Evolutionary conservation across 2,329 filamentous ascomycete genomes (phyloP).

Genomic region (Lachnellula arida): DNA sequence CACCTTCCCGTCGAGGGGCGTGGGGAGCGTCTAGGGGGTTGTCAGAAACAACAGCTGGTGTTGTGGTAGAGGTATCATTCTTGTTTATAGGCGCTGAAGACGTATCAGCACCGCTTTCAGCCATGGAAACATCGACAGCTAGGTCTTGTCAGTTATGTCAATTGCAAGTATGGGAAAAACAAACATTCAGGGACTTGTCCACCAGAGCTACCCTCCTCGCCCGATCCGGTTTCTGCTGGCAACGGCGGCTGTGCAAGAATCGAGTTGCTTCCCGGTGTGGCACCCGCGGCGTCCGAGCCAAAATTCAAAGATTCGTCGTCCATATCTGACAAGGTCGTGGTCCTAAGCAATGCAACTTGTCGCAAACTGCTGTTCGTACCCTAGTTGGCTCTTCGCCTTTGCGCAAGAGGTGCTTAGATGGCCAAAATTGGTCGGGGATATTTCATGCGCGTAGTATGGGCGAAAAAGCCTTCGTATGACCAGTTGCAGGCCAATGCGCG

Average conservation of each 20-base stretch:
- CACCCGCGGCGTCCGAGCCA: slow-evolving; percentile 52
- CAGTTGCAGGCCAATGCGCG: background rate
- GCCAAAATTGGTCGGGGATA: slow-evolving; percentile 12
- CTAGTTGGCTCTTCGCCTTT: slow-evolving; percentile 6
- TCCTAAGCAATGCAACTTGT: slow-evolving; percentile 24
- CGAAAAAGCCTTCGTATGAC: background rate
- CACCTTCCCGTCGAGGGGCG: slow-evolving; percentile 58
- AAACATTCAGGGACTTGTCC: slow-evolving; percentile 43
- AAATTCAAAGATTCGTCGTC: slow-evolving; percentile 53
- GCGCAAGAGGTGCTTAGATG: slow-evolving; percentile 10
- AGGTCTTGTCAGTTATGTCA: slow-evolving; percentile 4
- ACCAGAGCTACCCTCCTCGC: slow-evolving; percentile 15
- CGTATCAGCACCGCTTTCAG: slow-evolving; percentile 38
- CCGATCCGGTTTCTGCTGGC: slow-evolving; percentile 37
- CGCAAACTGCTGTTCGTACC: slow-evolving; percentile 24
- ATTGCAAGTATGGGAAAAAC: slow-evolving; percentile 13
- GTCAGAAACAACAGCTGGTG: slow-evolving; percentile 51
- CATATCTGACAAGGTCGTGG: slow-evolving; percentile 40
- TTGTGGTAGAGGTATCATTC: slow-evolving; percentile 46
- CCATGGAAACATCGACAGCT: slow-evolving; percentile 58
- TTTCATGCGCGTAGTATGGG: slow-evolving; percentile 8
- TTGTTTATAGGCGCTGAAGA: slow-evolving; percentile 48
- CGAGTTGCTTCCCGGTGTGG: slow-evolving; percentile 52
- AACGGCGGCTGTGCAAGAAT: slow-evolving; percentile 52
- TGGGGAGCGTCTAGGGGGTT: slow-evolving; percentile 67